These are phyloP conservation scores for Oxyria digyna DNA, from an alignment of 148 eudicot species.

Conservation along the genomic window DNA sequence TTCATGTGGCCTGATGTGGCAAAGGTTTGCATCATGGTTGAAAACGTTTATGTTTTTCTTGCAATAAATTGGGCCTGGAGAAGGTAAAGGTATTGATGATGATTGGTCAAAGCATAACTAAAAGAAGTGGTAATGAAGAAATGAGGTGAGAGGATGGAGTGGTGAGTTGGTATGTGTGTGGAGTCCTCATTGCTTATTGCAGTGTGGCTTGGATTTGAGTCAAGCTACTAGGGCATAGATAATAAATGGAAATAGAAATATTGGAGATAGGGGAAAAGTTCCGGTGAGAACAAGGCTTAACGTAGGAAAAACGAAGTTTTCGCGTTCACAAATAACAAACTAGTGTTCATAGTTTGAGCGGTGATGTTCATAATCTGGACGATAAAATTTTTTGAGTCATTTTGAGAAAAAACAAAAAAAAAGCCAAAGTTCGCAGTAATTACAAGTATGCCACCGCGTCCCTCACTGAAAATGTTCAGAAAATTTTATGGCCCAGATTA, in stretches of 20 bases:
- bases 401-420: too few species aligned
- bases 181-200: background rate
- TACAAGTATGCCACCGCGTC: too few species aligned
- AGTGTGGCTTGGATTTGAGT: background rate
- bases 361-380: too few species aligned
- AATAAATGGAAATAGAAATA: background rate
- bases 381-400: too few species aligned
- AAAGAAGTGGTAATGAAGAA: background rate
- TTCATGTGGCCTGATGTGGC: background rate
- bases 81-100: background rate
- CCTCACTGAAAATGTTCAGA: too few species aligned
- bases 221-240: background rate
- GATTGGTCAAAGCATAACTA: background rate
- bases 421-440: too few species aligned
- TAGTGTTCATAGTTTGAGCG: too few species aligned
- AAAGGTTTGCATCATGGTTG: background rate
- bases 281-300: too few species aligned
- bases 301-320: too few species aligned
- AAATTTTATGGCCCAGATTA: too few species aligned
- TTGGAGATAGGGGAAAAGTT: background rate
- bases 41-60: background rate
- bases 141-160: background rate
- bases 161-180: background rate
- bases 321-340: too few species aligned
- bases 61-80: background rate